A percentile compares a stretch with the other conserved stretches of the same genome.
Evolutionary conservation across 768 basidiomycete species (phyloP).

Genomic region (Rhodotorula diobovata): DNA sequence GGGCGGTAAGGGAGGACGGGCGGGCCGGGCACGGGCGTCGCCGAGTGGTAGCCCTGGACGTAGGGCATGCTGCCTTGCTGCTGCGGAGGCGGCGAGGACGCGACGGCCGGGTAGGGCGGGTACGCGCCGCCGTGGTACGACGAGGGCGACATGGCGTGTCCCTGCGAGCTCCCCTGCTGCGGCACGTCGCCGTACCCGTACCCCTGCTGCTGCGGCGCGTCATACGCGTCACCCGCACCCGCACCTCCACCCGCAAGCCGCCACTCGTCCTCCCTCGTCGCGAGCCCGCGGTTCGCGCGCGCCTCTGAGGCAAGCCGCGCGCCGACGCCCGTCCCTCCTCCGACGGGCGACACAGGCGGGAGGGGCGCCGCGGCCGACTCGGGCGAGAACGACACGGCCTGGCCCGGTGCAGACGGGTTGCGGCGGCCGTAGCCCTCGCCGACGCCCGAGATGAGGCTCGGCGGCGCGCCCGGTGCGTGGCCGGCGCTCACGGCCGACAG

Average conservation of each 20-base stretch:
- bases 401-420: slow-evolving; percentile 10
- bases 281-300: slow-evolving; percentile 15
- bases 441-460: slow-evolving; percentile 46
- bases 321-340: background rate
- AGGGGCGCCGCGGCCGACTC: background rate
- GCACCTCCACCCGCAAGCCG: background rate
- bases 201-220: slow-evolving; percentile 1
- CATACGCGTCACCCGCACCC: slow-evolving; percentile 2
- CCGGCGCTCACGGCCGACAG: background rate
- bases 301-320: slow-evolving; percentile 19
- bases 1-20: background rate
- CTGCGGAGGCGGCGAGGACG: background rate
- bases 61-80: background rate
- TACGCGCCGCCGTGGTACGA: slow-evolving; percentile 16
- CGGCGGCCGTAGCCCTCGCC: slow-evolving; percentile 35
- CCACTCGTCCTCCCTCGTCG: background rate
- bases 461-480: slow-evolving; percentile 10
- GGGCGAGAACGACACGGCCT: slow-evolving; percentile 10
- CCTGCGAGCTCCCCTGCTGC: background rate
- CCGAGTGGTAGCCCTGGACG: background rate
- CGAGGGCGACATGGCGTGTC: background rate
- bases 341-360: background rate
- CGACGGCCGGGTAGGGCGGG: slow-evolving; percentile 12
- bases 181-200: background rate
- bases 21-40: too few species aligned